Evolutionary conservation across 192 early-diverging fungal genomes (phyloP), one percentile per base, ranked within the genome.

Genomic region (Coemansia umbellata): DNA sequence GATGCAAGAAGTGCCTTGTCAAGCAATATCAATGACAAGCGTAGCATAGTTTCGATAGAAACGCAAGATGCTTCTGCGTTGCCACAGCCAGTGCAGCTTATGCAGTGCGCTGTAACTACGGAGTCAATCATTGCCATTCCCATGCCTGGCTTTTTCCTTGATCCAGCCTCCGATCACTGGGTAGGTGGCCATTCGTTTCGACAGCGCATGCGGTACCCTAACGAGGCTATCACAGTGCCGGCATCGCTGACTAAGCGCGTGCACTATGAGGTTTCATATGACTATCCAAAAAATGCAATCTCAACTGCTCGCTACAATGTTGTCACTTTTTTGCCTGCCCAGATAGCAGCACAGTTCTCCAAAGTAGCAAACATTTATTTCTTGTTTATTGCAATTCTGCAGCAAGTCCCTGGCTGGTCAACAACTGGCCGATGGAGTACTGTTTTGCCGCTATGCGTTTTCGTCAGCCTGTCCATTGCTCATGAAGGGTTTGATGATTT

Each of bases 311-410:
- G 94, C 47, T 98, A 98, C 73, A 92, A 86, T 14, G 36, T 85
- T 3, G 49, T 89, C 22, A 85, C 89, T 0, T 99, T 98, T 62
- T 60, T 99, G 35, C 95, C 95, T 13, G 93, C 91, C 52, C 95
- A 98, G 65, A 62, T 99, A 44, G 91, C 88, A 59, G 95, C 95
- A 72, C 97, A 99, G 78, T 99, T 99, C 66, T 86, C 90, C 23
- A 84, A 84, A 33, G 80, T 97, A 8, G 97, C 96, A 37, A 99
- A 99, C 64, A 78, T 97, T 27, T 99, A 95, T 66, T 99, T 99
- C 62, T 61, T 95, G 49, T 88, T 88, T 35, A 55, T 96, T 6
- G 91, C 92, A 4, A 79, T 92, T 24, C 77, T 97, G 47, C 92
- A 95, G 71, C 75, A 82, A 26, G 88, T 91, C 50, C 80, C 85